phyloP scores from a whole-genome alignment of 1,284 basidiomycete species.

The Omphalotus olearius region DNA sequence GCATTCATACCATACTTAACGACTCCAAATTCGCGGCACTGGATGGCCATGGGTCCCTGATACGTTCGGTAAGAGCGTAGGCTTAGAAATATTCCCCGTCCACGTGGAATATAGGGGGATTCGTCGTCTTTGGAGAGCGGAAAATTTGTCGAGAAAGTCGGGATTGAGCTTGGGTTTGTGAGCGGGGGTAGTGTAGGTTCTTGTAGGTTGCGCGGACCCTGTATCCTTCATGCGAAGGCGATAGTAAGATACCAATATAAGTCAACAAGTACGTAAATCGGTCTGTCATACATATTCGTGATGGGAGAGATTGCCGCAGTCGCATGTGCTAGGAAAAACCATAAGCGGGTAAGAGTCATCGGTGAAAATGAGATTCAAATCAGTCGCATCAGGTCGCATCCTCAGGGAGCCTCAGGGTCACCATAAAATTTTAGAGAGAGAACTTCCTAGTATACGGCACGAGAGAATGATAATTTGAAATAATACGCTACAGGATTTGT shows the following conservation, averaged over 20 bases:
- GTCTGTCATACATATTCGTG: slow-evolving; percentile 31
- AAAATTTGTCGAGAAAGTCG: slow-evolving; percentile 18
- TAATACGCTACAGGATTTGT: too few species aligned
- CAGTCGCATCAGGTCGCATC: slow-evolving; percentile 19
- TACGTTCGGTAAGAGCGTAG: slow-evolving; percentile 20
- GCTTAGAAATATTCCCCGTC: slow-evolving; percentile 22
- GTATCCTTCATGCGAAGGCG: neutral
- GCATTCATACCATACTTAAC: too few species aligned
- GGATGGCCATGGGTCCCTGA: too few species aligned
- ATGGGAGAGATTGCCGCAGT: slow-evolving; percentile 27
- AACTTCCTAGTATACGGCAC: slow-evolving; percentile 24
- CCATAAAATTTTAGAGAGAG: slow-evolving; percentile 22
- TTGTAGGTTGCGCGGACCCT: slow-evolving; percentile 27
- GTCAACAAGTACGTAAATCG: slow-evolving; percentile 25
- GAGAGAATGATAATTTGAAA: too few species aligned
- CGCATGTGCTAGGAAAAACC: slow-evolving; percentile 22
- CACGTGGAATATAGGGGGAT: slow-evolving; percentile 22
- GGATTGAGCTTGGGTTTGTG: slow-evolving; percentile 16
- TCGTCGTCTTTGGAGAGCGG: slow-evolving; percentile 2
- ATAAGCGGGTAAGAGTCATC: slow-evolving; percentile 26
- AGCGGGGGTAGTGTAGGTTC: slow-evolving; percentile 21
- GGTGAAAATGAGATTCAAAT: slow-evolving; percentile 28
- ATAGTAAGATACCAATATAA: slow-evolving; percentile 16
- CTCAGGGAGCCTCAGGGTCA: slow-evolving; percentile 17
- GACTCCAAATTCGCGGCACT: too few species aligned